Base-by-base conservation (phyloP, 257 asterid genomes). In the Coffea canephora region DNA sequence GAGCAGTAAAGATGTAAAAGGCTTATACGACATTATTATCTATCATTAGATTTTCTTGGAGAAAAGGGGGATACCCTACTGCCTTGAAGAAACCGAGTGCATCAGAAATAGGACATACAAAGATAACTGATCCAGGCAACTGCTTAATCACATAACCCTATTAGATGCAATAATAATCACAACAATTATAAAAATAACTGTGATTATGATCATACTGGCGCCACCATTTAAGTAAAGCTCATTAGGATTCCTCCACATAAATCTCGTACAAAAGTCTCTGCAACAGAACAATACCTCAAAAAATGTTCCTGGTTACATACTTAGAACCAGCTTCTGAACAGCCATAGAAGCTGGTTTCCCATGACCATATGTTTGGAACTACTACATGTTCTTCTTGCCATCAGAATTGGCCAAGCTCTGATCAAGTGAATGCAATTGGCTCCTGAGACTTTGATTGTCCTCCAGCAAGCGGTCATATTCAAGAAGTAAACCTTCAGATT, bases 401-500 rank as follows among this genome's bases (percentile, higher is more conserved):
- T 73, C 76, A n/a, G 87, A 83, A 46, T 81, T 81, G 31, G 79
- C 78, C 54, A 27, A 16, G 10, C 39, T 78, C 46, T 84, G 81
- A 12, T 84, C 85, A 73, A 91, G 83, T 0, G 83, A 72, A 41
- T 77, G 82, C 64, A 91, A 73, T 50, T 77, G 91, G 74, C 77
- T 83, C 15, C 78, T 77, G 83, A 84, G 68, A 75, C 86, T 84
- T 84, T 73, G 93, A 83, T 88, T 85, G 77, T 92, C 92, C 89
- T 78, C 84, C 78, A 87, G 76, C 68, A 87, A 69, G 12, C 85
- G 85, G 14, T 83, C 87, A 6, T 87, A 87, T 67, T 87, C 85
- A 41, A 80, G 79, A 85, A 82, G 84, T 81, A 84, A 55, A 55
- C 78, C 80, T 69, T 84, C 89, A 46, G 83, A 86, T 68, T 86